Evolutionary conservation across 2,329 filamentous ascomycete species (phyloP).

Genomic region (Fusarium chuoi): DNA sequence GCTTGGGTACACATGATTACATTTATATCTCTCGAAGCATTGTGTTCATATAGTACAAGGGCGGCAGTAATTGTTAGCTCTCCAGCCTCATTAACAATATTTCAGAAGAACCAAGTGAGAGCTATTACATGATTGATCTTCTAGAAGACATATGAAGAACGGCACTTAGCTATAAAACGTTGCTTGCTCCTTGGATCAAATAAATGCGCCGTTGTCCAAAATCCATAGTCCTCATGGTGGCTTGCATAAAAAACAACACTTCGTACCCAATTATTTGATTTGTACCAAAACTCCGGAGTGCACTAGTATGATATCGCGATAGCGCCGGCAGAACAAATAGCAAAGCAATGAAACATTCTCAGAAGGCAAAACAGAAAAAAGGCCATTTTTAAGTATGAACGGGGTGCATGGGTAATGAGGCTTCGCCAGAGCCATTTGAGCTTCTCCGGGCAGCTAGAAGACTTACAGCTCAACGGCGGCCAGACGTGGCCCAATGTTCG

Average conservation of each 20-base stretch:
- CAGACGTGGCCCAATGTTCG: slow-evolving; percentile 63
- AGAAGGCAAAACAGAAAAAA: not conserved
- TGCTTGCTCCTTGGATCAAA: slow-evolving; percentile 20
- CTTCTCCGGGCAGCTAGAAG: slow-evolving; percentile 1
- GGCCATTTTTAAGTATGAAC: not conserved
- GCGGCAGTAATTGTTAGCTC: slow-evolving; percentile 2
- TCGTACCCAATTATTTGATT: slow-evolving; percentile 28
- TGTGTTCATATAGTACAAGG: slow-evolving; percentile 2
- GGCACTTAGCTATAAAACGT: slow-evolving; percentile 7
- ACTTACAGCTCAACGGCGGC: slow-evolving; percentile 42
- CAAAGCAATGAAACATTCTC: not conserved
- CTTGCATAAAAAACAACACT: slow-evolving; percentile 7
- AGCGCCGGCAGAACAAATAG: slow-evolving; percentile 23
- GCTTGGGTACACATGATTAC: not conserved
- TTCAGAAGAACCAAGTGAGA: not conserved
- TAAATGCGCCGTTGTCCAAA: slow-evolving; percentile 32
- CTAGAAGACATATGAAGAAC: slow-evolving; percentile 8
- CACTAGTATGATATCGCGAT: slow-evolving; percentile 22
- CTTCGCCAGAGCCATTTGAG: slow-evolving; percentile 21
- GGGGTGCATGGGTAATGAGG: slow-evolving; percentile 16
- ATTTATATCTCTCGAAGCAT: not conserved
- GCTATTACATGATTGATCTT: not conserved
- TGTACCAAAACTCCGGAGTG: slow-evolving; percentile 36
- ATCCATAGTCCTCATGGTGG: slow-evolving; percentile 12
- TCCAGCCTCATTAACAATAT: slow-evolving; percentile 5